Evolutionary conservation across 495 filamentous ascomycete species (phyloP), one percentile per base, ranked within the genome.

Genomic region (Collariella sp.): DNA sequence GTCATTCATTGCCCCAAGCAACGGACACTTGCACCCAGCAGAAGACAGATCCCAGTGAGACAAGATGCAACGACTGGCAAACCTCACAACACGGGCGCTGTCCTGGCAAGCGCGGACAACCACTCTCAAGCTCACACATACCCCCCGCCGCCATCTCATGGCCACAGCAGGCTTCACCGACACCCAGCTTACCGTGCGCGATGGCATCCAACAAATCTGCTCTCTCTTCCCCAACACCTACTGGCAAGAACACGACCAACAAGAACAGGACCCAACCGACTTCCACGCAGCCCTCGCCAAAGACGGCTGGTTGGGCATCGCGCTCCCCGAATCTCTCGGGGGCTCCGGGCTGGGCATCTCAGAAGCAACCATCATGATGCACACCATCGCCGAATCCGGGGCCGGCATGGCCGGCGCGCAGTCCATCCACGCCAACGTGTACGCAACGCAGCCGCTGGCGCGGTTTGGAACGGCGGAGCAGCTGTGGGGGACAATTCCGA

Each of bases 321-420:
- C 86, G 0, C 70, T 90, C 18, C 85, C 85, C 0, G 82, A 86
- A 64, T 75, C 81, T 7, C 76, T 87, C 0, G 86, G 87, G 13
- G 87, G 86, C 5, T 75, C 84, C 16, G 84, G 85, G 7, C 69
- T 93, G 38, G 87, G 86, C 62, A 88, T 91, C 46, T 84, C 83
- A 16, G 87, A 90, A 63, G 87, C 87, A 6, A 88, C 85, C 2
- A 86, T 89, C 80, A 88, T 91, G 84, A 77, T 91, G 73, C 87
- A 91, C 57, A 87, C 85, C 18, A 88, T 90, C 53, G 77, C 84
- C 18, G 85, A 88, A 70, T 79, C 80, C 26, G 86, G 86, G 7
- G 87, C 86, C 29, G 85, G 86, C 5, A 86, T 89, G 69, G 85
- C 85, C 6, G 87, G 87, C 5, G 85, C 88, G 0, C 85, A 90